Percentiles rank a stretch among this genome's conserved stretches.
These are phyloP conservation scores for Fusarium dimerum DNA, from an alignment of 2,329 filamentous ascomycete genomes.

Conservation along the genomic window DNA sequence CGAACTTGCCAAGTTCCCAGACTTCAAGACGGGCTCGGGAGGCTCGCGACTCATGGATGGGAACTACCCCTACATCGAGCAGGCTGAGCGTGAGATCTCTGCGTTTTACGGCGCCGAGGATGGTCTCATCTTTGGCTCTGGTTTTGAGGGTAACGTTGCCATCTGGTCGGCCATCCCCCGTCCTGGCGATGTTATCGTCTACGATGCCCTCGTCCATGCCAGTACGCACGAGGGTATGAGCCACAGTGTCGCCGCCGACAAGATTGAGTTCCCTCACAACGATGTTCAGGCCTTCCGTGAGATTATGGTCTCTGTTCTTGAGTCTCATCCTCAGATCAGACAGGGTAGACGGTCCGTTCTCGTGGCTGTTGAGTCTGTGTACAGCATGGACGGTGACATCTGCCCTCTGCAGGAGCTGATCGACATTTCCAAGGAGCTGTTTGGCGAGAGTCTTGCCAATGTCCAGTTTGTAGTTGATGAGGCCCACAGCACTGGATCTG, in stretches of 20 bases:
- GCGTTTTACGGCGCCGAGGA: conserved; percentile 58
- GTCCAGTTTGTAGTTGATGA: conserved; percentile 57
- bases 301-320: conserved; percentile 34
- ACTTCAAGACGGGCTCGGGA: conserved; percentile 47
- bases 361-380: conserved; percentile 44
- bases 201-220: conserved; percentile 68
- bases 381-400: conserved; percentile 51
- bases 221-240: conserved; percentile 67
- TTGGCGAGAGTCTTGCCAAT: conserved; percentile 31
- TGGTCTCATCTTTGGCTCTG: conserved; percentile 62
- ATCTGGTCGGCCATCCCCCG: conserved; percentile 52
- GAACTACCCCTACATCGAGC: conserved; percentile 56
- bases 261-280: conserved; percentile 50
- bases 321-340: conserved; percentile 31
- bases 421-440: conserved; percentile 35
- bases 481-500: conserved; percentile 53
- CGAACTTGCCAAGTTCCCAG: conserved; percentile 45
- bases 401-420: conserved; percentile 41
- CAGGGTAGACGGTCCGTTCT: conserved; percentile 36
- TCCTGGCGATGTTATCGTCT: conserved; percentile 57
- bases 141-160: conserved; percentile 55
- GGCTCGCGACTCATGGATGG: conserved; percentile 67
- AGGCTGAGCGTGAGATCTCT: conserved; percentile 62
- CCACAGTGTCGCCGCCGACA: conserved; percentile 50
- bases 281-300: conserved; percentile 35